Evolutionary conservation across 306 rosid species (phyloP).

Genomic region (Carpinus fangiana): DNA sequence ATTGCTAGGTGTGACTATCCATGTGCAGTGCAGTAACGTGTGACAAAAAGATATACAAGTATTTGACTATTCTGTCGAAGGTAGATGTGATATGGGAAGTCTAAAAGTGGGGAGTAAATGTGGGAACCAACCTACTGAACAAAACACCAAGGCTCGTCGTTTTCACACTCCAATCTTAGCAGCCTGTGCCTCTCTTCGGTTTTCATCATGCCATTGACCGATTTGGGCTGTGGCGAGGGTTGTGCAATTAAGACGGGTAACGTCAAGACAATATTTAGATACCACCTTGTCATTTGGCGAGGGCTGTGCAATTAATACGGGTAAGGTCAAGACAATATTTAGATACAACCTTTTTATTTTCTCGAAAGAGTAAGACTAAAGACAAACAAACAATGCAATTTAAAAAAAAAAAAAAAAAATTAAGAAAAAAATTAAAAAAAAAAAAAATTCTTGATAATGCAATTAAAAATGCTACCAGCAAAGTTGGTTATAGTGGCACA

Average conservation of each 20-base stretch:
- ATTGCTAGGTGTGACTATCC: no score
- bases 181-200: not conserved
- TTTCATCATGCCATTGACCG: not conserved
- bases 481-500: no score
- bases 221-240: not conserved
- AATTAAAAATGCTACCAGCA: no score
- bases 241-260: not conserved
- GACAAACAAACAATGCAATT: no score
- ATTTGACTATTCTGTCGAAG: not conserved
- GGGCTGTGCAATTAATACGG: not conserved
- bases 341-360: no score
- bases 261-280: not conserved
- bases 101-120: not conserved
- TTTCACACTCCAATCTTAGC: constrained; percentile 2
- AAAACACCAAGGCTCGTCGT: not conserved
- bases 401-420: not conserved
- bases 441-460: no score
- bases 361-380: no score
- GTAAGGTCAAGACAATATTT: not conserved
- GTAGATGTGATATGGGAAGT: not conserved
- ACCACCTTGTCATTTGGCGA: no score
- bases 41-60: no score
- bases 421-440: no score
- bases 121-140: constrained; percentile 16
- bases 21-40: no score